Evolutionary conservation across 2,329 filamentous ascomycete species (phyloP).

Genomic region (Rutstroemia sp.): DNA sequence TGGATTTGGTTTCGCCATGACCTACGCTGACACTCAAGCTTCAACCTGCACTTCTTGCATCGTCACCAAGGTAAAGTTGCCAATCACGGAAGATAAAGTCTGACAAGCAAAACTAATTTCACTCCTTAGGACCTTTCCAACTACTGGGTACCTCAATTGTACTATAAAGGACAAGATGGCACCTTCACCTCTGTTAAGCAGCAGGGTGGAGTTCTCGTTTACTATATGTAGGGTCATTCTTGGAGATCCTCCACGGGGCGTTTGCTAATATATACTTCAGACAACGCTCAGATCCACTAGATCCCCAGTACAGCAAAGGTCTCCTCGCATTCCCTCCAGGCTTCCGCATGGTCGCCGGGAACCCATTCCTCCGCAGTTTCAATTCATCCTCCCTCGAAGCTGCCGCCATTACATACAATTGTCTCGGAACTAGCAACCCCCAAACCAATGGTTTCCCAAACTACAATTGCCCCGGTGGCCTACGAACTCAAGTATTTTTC

Average conservation of each 20-base stretch:
- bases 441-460: conserved; percentile 47
- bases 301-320: conserved; percentile 33
- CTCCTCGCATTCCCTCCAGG: conserved; percentile 52
- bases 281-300: conserved; percentile 35
- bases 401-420: conserved; percentile 47
- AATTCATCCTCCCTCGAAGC: conserved; percentile 36
- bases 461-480: conserved; percentile 44
- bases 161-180: conserved; percentile 46
- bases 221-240: conserved; percentile 40
- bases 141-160: conserved; percentile 62
- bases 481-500: conserved; percentile 49
- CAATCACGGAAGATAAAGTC: background rate
- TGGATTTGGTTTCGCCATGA: conserved; percentile 49
- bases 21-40: conserved; percentile 42
- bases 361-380: conserved; percentile 44
- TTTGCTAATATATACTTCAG: conserved; percentile 13
- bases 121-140: conserved; percentile 42
- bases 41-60: conserved; percentile 57
- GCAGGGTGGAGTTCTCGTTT: conserved; percentile 46
- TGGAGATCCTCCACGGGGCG: background rate
- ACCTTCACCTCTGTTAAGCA: conserved; percentile 40
- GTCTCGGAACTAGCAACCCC: conserved; percentile 38
- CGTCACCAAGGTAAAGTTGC: conserved; percentile 38
- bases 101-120: background rate
- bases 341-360: conserved; percentile 60